Conservation (phyloP, 2,329 filamentous ascomycete species). For the Trichophyton benhamiae region DNA sequence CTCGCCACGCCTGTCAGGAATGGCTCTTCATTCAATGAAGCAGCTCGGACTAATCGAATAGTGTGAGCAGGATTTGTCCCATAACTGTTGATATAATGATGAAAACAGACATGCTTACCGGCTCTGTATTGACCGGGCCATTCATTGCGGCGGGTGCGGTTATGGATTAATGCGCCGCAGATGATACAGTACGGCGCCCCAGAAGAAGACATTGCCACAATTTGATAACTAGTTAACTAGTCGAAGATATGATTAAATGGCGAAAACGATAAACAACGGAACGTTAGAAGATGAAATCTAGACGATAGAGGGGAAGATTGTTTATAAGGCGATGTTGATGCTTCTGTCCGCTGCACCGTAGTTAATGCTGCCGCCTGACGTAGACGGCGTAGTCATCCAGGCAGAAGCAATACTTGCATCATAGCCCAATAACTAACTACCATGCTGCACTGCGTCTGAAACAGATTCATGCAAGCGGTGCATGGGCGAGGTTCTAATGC, state of each 20-base stretch:
- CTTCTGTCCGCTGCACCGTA: background rate
- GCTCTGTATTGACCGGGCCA: constrained; percentile 13
- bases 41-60: constrained; percentile 12
- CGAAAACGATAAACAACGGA: background rate
- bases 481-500: background rate
- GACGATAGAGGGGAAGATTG: background rate
- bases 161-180: constrained; percentile 12
- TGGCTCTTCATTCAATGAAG: constrained; percentile 8
- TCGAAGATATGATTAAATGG: too few relatives aligned
- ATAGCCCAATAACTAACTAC: background rate
- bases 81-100: background rate
- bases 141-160: constrained; percentile 4
- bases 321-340: background rate
- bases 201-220: background rate
- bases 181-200: constrained; percentile 8
- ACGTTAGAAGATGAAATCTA: background rate
- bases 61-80: background rate
- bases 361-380: background rate
- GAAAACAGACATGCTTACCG: constrained; percentile 6
- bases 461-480: background rate
- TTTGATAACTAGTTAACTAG: background rate
- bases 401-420: background rate
- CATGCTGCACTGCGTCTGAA: background rate
- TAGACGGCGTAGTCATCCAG: background rate
- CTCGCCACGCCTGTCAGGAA: constrained; percentile 15